Evolutionary conservation across 495 filamentous ascomycete species (phyloP).

Genomic region (Cenococcum geophilum): DNA sequence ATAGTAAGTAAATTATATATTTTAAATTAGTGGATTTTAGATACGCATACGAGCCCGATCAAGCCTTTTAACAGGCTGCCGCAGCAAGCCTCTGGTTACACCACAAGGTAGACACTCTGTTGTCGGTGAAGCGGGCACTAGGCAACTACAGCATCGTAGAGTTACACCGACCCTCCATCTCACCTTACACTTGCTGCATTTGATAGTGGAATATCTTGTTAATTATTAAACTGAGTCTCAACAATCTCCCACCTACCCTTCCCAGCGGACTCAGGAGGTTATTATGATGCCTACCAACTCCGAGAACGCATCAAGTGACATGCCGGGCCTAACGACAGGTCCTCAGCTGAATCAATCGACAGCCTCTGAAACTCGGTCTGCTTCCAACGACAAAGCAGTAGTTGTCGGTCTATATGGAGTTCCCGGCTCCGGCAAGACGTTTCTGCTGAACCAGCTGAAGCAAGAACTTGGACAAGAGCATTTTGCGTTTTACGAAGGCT

Average conservation of each 20-base stretch:
- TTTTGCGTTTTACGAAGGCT: constrained; percentile 52
- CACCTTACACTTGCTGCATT: constrained; percentile 8
- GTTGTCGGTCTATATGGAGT: constrained; percentile 58
- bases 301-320: constrained; percentile 32
- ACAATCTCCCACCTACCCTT: constrained; percentile 3
- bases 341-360: constrained; percentile 22
- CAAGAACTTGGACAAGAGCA: constrained; percentile 34
- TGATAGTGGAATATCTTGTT: constrained; percentile 12
- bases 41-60: too few species aligned
- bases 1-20: too few species aligned
- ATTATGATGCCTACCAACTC: constrained; percentile 20
- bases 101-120: background rate
- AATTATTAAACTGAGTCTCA: constrained; percentile 8
- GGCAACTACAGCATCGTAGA: background rate
- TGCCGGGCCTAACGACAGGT: constrained; percentile 24
- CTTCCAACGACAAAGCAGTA: constrained; percentile 40
- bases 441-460: constrained; percentile 44
- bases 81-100: background rate
- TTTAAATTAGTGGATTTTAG: too few species aligned
- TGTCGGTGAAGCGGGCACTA: background rate
- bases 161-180: constrained; percentile 12
- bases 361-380: constrained; percentile 23
- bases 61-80: background rate
- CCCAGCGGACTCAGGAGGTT: constrained; percentile 2
- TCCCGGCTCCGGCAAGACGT: constrained; percentile 56